These are phyloP conservation scores for Pichia thaimueangensis DNA, from an alignment of 805 yeast species.

Conservation along the genomic window DNA sequence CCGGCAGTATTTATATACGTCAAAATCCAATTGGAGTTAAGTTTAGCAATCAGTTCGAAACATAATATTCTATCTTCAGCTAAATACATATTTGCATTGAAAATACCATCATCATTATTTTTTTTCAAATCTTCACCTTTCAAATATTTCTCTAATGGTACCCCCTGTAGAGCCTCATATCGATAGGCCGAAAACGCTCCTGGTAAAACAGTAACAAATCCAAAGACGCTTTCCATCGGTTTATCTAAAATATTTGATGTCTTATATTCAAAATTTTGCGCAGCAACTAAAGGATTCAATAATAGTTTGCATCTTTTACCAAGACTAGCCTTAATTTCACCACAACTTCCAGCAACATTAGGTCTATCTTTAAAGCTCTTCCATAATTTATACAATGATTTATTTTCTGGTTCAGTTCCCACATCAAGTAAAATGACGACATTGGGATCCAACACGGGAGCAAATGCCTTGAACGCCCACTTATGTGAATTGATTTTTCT, in stretches of 20 bases:
- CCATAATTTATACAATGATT: constrained; percentile 87
- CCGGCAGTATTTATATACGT: constrained; percentile 81
- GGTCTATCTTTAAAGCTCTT: constrained; percentile 63
- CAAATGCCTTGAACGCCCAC: constrained; percentile 94
- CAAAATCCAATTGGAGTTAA: constrained; percentile 64
- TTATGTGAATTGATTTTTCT: constrained; percentile 92
- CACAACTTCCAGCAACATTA: constrained; percentile 95
- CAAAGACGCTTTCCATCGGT: constrained; percentile 92
- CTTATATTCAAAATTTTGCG: constrained; percentile 95
- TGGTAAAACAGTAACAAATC: constrained; percentile 89
- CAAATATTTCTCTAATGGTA: constrained; percentile 82
- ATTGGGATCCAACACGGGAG: constrained; percentile 72
- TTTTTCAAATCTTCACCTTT: constrained; percentile 84
- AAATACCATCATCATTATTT: constrained; percentile 61
- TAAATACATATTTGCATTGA: constrained; percentile 91
- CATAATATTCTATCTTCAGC: constrained; percentile 96
- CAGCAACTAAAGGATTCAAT: constrained; percentile 85
- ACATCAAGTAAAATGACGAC: constrained; percentile 85
- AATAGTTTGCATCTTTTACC: constrained; percentile 49
- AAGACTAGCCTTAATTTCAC: constrained; percentile 84
- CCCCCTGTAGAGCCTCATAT: constrained; percentile 74
- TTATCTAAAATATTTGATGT: constrained; percentile 92
- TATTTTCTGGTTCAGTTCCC: constrained; percentile 85
- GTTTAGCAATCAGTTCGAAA: constrained; percentile 90
- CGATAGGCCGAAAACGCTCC: constrained; percentile 97